A percentile compares a stretch with the other conserved stretches of the same genome.
Evolutionary conservation across 1,139 yeast species (phyloP).

Genomic region (Nematodospora anomalae): DNA sequence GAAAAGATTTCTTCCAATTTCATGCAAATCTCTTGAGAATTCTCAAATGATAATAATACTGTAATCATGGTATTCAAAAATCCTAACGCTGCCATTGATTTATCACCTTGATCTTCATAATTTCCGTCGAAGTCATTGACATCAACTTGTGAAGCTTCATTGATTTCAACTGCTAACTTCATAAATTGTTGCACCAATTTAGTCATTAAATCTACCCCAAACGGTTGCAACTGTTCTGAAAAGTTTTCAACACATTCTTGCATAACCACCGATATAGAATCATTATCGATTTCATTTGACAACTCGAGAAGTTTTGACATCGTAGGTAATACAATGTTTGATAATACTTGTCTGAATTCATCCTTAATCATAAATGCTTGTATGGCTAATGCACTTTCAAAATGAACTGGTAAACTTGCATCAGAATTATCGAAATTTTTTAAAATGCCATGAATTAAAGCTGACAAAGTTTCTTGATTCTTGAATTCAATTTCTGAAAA

Average conservation of each 20-base stretch:
- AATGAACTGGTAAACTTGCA: slow-evolving; percentile 68
- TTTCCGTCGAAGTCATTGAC: slow-evolving; percentile 44
- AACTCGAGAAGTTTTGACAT: slow-evolving; percentile 78
- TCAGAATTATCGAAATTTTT: slow-evolving; percentile 50
- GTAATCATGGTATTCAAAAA: slow-evolving; percentile 85
- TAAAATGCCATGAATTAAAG: slow-evolving; percentile 67
- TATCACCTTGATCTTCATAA: slow-evolving; percentile 62
- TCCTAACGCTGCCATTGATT: slow-evolving; percentile 86
- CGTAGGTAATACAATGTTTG: slow-evolving; percentile 70
- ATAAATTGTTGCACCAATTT: slow-evolving; percentile 80
- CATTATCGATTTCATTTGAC: slow-evolving; percentile 83
- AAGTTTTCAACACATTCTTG: slow-evolving; percentile 93
- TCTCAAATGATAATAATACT: slow-evolving; percentile 82
- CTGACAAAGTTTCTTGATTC: slow-evolving; percentile 48
- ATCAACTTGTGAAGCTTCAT: slow-evolving; percentile 57
- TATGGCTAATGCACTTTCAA: slow-evolving; percentile 82
- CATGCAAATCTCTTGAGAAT: slow-evolving; percentile 63
- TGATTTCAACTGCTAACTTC: slow-evolving; percentile 68
- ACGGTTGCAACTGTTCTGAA: slow-evolving; percentile 87
- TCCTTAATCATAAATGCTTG: slow-evolving; percentile 73
- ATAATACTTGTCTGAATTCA: slow-evolving; percentile 65
- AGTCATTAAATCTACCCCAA: slow-evolving; percentile 82
- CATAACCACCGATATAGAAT: slow-evolving; percentile 85
- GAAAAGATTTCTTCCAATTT: slow-evolving; percentile 70
- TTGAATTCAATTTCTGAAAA: slow-evolving; percentile 65